Evolutionary conservation across 1,284 basidiomycete genomes (phyloP).

Genomic region (Cryptococcus depauperatus): DNA sequence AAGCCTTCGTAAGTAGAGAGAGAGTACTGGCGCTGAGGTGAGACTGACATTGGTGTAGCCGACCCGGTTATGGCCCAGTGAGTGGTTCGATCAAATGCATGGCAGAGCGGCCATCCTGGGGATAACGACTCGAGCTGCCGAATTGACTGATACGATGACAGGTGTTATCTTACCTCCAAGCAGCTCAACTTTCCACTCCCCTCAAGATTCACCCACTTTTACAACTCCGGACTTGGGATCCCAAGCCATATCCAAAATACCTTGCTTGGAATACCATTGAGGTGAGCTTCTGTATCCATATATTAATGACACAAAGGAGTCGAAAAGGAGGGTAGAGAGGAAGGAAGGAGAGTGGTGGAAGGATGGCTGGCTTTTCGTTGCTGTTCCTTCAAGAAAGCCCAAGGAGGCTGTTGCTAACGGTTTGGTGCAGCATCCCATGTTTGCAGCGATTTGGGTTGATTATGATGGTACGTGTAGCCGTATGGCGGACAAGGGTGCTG

Average conservation of each 20-base stretch:
- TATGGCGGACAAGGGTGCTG: neutral
- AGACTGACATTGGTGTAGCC: constrained; percentile 17
- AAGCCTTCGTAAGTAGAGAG: constrained; percentile 32
- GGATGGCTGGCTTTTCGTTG: too few relatives aligned
- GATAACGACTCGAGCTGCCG: neutral
- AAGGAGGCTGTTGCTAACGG: neutral
- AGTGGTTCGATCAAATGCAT: too few relatives aligned
- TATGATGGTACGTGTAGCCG: constrained; percentile 22
- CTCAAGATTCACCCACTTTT: constrained; percentile 39
- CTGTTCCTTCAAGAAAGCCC: too few relatives aligned
- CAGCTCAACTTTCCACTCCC: constrained; percentile 35
- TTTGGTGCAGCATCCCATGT: constrained; percentile 35
- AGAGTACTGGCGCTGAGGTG: neutral
- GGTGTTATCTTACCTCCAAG: constrained; percentile 39
- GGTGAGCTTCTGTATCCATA: constrained; percentile 15
- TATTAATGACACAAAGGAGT: neutral
- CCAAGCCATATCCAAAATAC: constrained; percentile 37
- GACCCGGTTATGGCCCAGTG: constrained; percentile 41
- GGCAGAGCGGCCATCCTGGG: neutral
- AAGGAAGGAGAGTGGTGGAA: neutral
- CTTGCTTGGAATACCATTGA: constrained; percentile 37
- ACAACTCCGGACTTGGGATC: constrained; percentile 37
- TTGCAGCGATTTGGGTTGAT: constrained; percentile 41
- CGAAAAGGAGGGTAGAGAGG: neutral
- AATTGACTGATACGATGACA: neutral